These are phyloP conservation scores for Barbarea vulgaris DNA, from an alignment of 345 rosid genomes.

Conservation along the genomic window DNA sequence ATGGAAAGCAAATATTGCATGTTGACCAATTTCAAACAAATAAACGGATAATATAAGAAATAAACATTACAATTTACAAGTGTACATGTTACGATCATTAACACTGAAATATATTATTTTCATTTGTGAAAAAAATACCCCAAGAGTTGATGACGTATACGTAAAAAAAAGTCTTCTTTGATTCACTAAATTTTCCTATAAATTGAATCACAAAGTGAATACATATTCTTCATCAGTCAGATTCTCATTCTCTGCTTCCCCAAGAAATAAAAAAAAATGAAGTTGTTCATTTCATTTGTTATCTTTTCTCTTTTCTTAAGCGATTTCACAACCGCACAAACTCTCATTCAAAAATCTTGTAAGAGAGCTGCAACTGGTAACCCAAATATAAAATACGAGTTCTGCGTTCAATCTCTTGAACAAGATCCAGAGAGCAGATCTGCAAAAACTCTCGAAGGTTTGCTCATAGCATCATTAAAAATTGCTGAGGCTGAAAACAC, in stretches of 20 bases:
- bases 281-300: not conserved
- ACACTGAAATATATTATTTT: not conserved
- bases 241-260: not conserved
- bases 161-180: not conserved
- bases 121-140: not conserved
- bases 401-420: conserved; percentile 42
- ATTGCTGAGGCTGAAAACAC: conserved; percentile 17
- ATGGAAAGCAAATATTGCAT: not conserved
- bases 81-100: not conserved
- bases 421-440: conserved; percentile 38
- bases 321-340: conserved; percentile 6
- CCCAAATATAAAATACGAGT: conserved; percentile 35
- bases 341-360: conserved; percentile 36
- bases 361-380: conserved; percentile 38
- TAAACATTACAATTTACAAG: too few relatives aligned
- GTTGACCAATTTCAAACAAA: conserved; percentile 24
- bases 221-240: not conserved
- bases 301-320: conserved; percentile 1
- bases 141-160: not conserved
- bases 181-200: not conserved
- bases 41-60: not conserved
- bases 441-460: conserved; percentile 21
- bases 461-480: conserved; percentile 28
- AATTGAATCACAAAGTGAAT: not conserved
- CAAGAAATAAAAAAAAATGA: not conserved